Percentiles rank a stretch among this genome's conserved stretches.
Conservation (phyloP, 2,329 filamentous ascomycete genomes). For the Aspergillus hiratsukae region DNA sequence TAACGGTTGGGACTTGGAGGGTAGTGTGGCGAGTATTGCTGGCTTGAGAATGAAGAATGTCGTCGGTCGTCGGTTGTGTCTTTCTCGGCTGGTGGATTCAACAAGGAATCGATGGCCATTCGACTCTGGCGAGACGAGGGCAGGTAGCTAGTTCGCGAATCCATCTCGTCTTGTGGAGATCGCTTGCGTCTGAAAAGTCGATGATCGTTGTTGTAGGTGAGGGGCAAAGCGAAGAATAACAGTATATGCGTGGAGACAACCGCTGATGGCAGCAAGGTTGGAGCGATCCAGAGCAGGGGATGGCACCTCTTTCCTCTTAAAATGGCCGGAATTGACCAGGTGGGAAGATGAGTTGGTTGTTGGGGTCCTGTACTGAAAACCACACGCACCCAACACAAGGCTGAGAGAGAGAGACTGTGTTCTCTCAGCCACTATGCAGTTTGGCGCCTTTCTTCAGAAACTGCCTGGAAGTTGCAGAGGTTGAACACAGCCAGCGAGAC, state of each 20-base stretch:
- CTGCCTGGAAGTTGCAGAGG: neutral
- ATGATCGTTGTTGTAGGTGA: neutral
- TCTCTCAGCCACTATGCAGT: slow-evolving; percentile 3
- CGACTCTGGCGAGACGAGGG: slow-evolving; percentile 25
- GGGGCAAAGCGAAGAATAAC: neutral
- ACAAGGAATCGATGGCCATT: slow-evolving; percentile 32
- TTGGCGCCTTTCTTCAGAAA: neutral
- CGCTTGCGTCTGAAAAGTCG: neutral
- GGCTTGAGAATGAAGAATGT: slow-evolving; percentile 16
- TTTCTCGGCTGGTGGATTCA: slow-evolving; percentile 28
- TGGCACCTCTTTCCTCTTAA: neutral
- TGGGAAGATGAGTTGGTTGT: neutral
- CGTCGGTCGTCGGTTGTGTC: slow-evolving; percentile 9
- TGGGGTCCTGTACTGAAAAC: neutral
- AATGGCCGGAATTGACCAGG: neutral
- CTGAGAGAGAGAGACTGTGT: neutral
- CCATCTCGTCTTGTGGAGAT: neutral
- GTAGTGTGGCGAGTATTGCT: slow-evolving; percentile 27
- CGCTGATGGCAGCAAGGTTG: neutral
- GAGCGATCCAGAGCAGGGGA: neutral
- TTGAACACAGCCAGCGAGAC: neutral
- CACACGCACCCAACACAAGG: neutral
- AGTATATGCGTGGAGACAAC: neutral
- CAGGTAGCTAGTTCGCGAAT: slow-evolving; percentile 10
- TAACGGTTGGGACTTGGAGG: slow-evolving; percentile 26